Base-by-base conservation (phyloP, 129 eudicot species). In the Ambrosia trifida region DNA sequence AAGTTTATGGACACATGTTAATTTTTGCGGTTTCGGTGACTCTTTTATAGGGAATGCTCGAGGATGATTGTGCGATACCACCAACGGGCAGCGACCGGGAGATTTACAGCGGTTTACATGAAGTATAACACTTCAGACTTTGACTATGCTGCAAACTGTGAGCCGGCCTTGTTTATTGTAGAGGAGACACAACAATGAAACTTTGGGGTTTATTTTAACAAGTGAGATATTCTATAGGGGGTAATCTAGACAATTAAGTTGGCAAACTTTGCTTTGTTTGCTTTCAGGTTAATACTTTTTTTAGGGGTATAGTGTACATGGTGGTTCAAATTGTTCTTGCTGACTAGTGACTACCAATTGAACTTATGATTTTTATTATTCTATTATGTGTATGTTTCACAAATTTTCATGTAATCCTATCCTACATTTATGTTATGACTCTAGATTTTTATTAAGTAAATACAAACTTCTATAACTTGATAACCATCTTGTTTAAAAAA, bases 81-180 rank as follows among this genome's bases (percentile, higher is more conserved):
- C 57, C 80, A 89, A 56, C 83, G 83, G 66, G 95, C 98, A 40
- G 87, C 84, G 43, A 73, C 83, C 3, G 93, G 92, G 60, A 88
- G 86, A 49, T 80, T 88, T 13, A 91, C 95, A 4, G 97, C 95
- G 32, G 97, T 88, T 28, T 85, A 83, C 57, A 83, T 90, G 52
- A 91, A 91, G 82, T 91, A 91, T 76, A 85, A 80, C 76, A 87
- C 92, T 66, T 79, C 88, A 19, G 85, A 85, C 70, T 85, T 76
- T 83, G 95, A 88, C 18, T 80, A 79, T 81, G 90, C 90, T 62
- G 96, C 97, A 70, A 88, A 83, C 72, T 79, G 74, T 75, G 87
- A 85, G 68, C 89, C 97, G n/a, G 97, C 97, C 40, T 69, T 69
- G 46, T 83, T 83, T 82, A 76, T 87, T 59, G 70, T 80, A 45